Evolutionary conservation across 352 stramenopile species (phyloP), one percentile per base, ranked within the genome.

Genomic region (Globisporangium emineosum): DNA sequence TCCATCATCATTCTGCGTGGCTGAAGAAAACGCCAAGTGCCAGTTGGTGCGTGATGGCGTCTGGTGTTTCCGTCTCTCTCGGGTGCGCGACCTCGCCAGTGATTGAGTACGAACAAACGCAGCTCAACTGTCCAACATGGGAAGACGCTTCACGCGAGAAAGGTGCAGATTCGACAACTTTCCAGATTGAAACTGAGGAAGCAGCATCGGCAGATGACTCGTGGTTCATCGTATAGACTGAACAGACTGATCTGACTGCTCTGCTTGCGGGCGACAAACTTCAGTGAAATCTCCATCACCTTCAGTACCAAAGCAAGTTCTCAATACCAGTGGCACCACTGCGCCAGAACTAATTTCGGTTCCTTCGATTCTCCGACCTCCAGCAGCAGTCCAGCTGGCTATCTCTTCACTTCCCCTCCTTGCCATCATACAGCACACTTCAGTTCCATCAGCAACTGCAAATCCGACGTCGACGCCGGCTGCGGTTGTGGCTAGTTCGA

Each of bases 1-100:
- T 15, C 29, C 57, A 15, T 40, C 49, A 7, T 49, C 49, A 13
- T 35, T 19, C 25, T 65, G 60, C 40, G 50, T 65, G 13, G 60
- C 23, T 33, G 25, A 6, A 23, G 60, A 65, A 33, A 33, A 60
- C 50, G 60, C 60, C 40, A 21, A 47, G 40, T 47, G 40, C 7
- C 40, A 47, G 40, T 21, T 47, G 17, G 40, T 47, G 40, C 40
- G 17, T 21, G 40, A 23, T 17, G 40, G 17, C 17, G 17, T 47
- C 40, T 23, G 40, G 40, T 47, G 40, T 47, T 47, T 47, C 40
- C 17, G 40, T 12, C 40, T 47, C 40, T 47, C 40, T 47, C 40
- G 40, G 40, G 40, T 47, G 40, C 40, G 17, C 40, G 19, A 47
- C 40, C 15, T 47, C 40, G 40, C 40, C 40, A 47, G n/a, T 17